Evolutionary conservation across 495 filamentous ascomycete species (phyloP).

Genomic region (Aspergillus baeticus): DNA sequence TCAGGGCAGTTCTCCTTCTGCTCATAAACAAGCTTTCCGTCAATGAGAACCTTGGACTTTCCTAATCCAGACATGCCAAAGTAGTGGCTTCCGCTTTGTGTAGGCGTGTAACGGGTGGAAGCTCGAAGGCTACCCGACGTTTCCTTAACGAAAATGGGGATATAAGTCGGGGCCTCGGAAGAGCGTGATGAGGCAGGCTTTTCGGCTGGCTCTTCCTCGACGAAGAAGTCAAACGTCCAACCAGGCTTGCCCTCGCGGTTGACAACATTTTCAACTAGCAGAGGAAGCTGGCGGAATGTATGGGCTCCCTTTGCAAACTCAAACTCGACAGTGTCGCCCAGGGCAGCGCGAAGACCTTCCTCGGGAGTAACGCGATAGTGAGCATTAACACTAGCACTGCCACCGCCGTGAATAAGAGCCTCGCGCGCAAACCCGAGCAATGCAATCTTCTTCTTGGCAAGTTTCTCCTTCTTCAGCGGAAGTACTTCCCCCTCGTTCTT

Average conservation of each 20-base stretch:
- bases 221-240: conserved; percentile 8
- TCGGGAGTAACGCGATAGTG: conserved; percentile 4
- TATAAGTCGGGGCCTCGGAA: not conserved
- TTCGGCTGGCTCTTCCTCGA: not conserved
- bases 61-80: conserved; percentile 14
- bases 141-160: conserved; percentile 2
- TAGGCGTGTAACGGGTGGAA: not conserved
- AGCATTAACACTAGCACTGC: conserved; percentile 5
- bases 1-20: conserved; percentile 16
- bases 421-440: conserved; percentile 3
- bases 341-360: conserved; percentile 4
- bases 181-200: not conserved
- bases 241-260: conserved; percentile 1
- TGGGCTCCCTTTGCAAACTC: conserved; percentile 12
- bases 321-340: conserved; percentile 12
- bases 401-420: conserved; percentile 8
- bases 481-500: conserved; percentile 1
- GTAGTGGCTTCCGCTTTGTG: conserved; percentile 11
- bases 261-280: conserved; percentile 2
- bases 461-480: not conserved
- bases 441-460: not conserved
- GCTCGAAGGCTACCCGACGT: not conserved
- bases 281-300: conserved; percentile 4
- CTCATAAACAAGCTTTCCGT: conserved; percentile 13
- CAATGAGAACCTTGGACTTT: conserved; percentile 1